Evolutionary conservation across 345 rosid species (phyloP).

Genomic region (Triadica sebifera): DNA sequence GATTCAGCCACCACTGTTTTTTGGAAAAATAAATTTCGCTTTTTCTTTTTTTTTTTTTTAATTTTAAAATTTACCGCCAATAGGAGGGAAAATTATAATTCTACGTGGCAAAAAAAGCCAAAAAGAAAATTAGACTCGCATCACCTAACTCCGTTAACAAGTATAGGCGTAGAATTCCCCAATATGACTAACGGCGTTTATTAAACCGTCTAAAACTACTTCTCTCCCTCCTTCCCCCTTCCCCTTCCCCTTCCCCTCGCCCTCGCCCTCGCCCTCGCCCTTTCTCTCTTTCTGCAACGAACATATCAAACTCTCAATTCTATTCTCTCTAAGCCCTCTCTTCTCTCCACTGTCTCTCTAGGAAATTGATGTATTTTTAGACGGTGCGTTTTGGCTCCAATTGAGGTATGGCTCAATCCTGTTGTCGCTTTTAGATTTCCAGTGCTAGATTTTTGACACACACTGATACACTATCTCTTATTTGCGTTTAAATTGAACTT

Average conservation of each 20-base stretch:
- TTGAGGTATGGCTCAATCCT: conserved; percentile 21
- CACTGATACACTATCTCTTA: not conserved
- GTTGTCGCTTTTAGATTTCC: conserved; percentile 11
- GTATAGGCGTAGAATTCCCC: conserved; percentile 2
- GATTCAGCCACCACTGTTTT: not conserved
- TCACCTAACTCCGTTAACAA: conserved; percentile 32
- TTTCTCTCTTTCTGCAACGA: conserved; percentile 16
- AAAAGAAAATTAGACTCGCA: not conserved
- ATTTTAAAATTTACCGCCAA: conserved; percentile 16
- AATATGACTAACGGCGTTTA: conserved; percentile 44
- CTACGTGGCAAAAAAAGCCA: conserved; percentile 23
- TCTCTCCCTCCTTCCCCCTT: conserved; percentile 36
- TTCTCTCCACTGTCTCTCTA: conserved; percentile 17
- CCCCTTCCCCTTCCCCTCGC: conserved; percentile 17
- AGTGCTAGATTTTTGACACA: not conserved
- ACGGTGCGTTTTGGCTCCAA: conserved; percentile 1
- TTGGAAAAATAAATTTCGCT: not conserved
- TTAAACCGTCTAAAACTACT: conserved; percentile 57
- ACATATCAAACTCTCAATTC: not conserved
- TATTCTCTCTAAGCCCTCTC: not conserved
- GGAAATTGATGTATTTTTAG: no score
- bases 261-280: conserved; percentile 21
- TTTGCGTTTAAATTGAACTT: not conserved
- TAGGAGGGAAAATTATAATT: not conserved
- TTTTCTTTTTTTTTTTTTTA: not conserved